Percentiles rank a stretch among this genome's conserved stretches.
These are phyloP conservation scores for Actinomortierella wolfii DNA, from an alignment of 371 early-diverging fungal genomes.

Conservation along the genomic window DNA sequence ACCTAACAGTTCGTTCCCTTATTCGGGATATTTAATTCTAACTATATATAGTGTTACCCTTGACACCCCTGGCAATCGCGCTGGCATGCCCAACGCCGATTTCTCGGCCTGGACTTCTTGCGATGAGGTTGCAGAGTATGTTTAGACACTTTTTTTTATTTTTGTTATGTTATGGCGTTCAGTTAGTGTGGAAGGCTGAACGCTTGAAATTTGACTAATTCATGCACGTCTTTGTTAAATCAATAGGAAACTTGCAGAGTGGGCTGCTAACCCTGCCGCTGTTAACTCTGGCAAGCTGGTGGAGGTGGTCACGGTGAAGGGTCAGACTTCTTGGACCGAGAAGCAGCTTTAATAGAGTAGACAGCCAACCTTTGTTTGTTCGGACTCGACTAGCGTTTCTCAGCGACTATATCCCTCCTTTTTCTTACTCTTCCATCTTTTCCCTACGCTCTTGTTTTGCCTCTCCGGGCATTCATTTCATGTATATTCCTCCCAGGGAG, in stretches of 20 bases:
- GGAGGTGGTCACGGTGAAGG: slow-evolving; percentile 54
- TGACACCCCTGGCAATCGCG: slow-evolving; percentile 94
- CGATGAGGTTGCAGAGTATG: slow-evolving; percentile 72
- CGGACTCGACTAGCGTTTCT: no score
- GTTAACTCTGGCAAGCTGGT: slow-evolving; percentile 62
- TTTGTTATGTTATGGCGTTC: background rate
- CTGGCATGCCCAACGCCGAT: slow-evolving; percentile 89
- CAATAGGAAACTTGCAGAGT: slow-evolving; percentile 56
- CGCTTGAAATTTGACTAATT: background rate
- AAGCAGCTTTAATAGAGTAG: slow-evolving; percentile 10
- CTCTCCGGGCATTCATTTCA: no score
- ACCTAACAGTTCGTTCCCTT: no score
- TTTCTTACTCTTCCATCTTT: no score
- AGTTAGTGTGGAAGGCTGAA: no score
- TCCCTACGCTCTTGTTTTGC: no score
- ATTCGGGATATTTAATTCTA: background rate
- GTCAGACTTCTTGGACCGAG: slow-evolving; percentile 54
- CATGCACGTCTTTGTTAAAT: background rate
- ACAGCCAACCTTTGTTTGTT: no score
- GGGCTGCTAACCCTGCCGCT: slow-evolving; percentile 50
- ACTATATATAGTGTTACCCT: slow-evolving; percentile 66
- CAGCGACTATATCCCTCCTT: no score
- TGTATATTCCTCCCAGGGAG: background rate
- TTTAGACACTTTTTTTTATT: slow-evolving; percentile 9
- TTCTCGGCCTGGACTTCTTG: slow-evolving; percentile 89